Conservation (phyloP, 2,329 filamentous ascomycete species). For the Arthroderma sp. region DNA sequence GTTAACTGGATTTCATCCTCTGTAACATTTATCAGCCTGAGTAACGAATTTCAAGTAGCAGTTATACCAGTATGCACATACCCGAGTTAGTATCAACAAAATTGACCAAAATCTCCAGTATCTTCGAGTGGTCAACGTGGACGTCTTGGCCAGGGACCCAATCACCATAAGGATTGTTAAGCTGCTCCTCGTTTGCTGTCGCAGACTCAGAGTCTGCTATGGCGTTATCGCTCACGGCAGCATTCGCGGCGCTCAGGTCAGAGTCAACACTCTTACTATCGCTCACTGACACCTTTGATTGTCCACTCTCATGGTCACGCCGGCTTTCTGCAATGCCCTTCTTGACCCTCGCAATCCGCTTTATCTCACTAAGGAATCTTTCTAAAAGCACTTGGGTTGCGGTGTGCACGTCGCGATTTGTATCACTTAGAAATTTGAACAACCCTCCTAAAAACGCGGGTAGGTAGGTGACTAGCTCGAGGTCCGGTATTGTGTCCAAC, state of each 20-base stretch:
- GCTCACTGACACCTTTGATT: constrained; percentile 57
- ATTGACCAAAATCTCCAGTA: constrained; percentile 79
- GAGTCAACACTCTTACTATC: constrained; percentile 52
- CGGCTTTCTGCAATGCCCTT: constrained; percentile 82
- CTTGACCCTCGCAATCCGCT: constrained; percentile 83
- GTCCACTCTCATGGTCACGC: constrained; percentile 53
- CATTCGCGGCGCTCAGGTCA: constrained; percentile 32
- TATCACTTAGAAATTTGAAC: constrained; percentile 82
- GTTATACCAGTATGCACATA: constrained; percentile 25
- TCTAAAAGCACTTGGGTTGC: constrained; percentile 81
- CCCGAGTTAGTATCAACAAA: constrained; percentile 75
- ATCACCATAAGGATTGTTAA: constrained; percentile 64
- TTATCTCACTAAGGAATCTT: constrained; percentile 84
- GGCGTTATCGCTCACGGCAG: constrained; percentile 44
- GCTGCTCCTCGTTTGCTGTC: constrained; percentile 44
- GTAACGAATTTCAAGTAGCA: constrained; percentile 1
- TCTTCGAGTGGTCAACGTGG: constrained; percentile 81
- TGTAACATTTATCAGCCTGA: constrained; percentile 24
- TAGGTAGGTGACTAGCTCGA: constrained; percentile 85
- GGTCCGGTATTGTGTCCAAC: constrained; percentile 88
- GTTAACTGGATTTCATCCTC: constrained; percentile 89
- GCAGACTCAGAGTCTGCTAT: constrained; percentile 37
- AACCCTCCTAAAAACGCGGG: constrained; percentile 84
- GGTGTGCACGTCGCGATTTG: constrained; percentile 86
- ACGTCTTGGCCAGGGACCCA: constrained; percentile 98